Evolutionary conservation across 1,139 yeast species (phyloP).

Genomic region (Pichia sp.): DNA sequence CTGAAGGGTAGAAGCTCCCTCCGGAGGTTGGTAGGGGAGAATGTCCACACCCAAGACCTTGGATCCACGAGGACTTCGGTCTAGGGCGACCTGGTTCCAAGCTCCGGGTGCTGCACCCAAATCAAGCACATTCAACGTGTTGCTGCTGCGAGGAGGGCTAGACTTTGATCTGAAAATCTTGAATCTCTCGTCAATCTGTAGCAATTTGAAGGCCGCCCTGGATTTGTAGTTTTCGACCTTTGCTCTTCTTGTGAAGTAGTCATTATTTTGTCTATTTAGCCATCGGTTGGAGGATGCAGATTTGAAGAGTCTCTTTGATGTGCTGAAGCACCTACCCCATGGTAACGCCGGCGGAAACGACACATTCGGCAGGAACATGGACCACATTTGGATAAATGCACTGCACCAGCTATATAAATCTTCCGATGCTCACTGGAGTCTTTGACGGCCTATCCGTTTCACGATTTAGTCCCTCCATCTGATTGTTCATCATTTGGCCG

Average conservation of each 20-base stretch:
- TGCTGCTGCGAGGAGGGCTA: background rate
- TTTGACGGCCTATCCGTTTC: no score
- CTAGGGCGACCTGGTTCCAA: constrained; percentile 82
- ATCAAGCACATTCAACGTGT: constrained; percentile 59
- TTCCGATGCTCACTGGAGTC: no score
- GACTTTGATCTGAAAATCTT: constrained; percentile 41
- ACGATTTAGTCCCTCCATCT: no score
- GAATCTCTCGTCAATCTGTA: constrained; percentile 64
- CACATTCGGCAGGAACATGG: background rate
- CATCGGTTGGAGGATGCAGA: constrained; percentile 61
- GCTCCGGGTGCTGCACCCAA: constrained; percentile 96
- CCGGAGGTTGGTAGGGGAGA: constrained; percentile 71
- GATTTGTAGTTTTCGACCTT: constrained; percentile 62
- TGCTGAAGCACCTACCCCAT: background rate
- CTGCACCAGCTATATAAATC: no score
- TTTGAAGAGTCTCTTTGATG: background rate
- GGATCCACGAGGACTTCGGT: constrained; percentile 53
- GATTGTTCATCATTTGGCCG: no score
- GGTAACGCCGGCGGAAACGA: background rate
- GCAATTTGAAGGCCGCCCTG: constrained; percentile 84
- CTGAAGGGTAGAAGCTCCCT: constrained; percentile 75
- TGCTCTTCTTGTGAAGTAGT: constrained; percentile 63
- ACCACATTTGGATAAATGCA: background rate
- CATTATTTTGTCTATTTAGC: constrained; percentile 66
- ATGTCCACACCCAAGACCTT: constrained; percentile 81